Base-by-base conservation (phyloP, 1,139 yeast species). In the Candida sp. region DNA sequence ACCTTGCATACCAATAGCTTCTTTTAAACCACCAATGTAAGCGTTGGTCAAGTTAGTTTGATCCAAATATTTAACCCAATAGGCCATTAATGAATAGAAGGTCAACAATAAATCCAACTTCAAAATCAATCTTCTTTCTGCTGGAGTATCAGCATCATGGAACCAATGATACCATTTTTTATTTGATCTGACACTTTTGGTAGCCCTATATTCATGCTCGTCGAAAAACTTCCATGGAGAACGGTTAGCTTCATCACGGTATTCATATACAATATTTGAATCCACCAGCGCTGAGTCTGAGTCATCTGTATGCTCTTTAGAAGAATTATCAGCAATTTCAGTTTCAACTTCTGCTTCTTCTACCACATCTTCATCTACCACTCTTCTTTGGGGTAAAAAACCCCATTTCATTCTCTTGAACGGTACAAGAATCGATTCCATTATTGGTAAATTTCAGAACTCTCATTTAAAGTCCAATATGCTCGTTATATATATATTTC, bases 41-140 rank as follows among this genome's bases (percentile, higher is more conserved):
- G 90, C 89, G 56, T 81, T 82, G 44, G 79, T 77, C 42, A 81
- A 66, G 54, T 77, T 79, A 39, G 81, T 70, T 46, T 77, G 77
- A 58, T 85, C 91, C 42, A 85, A 66, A 45, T 81, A 81, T 56
- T 84, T 84, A 41, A 82, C 83, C 86, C 88, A 85, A 60, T 82
- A 84, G 21, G 83, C 79, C 64, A 81, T 64, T 52, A 83, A 68
- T 30, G 85, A 74, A 57, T 80, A 84, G 35, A 80, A 62, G 4
- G 85, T 77, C 49, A 85, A 67, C 37, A 82, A 55, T 9, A 83
- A 45, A 55, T 86, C 95, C 41, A 85, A 61, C 57, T 86, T 86
- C 58, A 77, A 60, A 40, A 86, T 67, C 41, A 85, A 66, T 39
- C 52, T 76, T 60, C 66, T 79, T 80, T 73, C 77, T 11, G 73